phyloP scores from a whole-genome alignment of 2,329 filamentous ascomycete species.

The Ophiostoma sp. region DNA sequence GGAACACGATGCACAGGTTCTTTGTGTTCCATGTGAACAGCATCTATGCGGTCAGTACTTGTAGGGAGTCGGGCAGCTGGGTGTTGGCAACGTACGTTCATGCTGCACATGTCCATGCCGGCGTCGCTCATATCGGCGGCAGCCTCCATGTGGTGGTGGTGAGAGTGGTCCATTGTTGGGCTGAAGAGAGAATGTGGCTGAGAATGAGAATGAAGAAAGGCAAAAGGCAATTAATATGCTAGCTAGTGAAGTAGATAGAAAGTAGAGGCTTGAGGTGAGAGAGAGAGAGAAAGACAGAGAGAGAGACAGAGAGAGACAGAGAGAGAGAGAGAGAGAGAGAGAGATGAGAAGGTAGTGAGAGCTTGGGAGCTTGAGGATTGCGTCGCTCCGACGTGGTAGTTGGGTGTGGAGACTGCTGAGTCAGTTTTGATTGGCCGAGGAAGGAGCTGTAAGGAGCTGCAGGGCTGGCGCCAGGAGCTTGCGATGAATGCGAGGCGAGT shows the following conservation, averaged over 20 bases:
- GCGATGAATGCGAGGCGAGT: no score
- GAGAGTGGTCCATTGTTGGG: slow-evolving; percentile 40
- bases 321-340: neutral
- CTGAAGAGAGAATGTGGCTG: neutral
- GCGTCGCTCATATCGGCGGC: slow-evolving; percentile 53
- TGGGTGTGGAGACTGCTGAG: slow-evolving; percentile 18
- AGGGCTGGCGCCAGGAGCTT: no score
- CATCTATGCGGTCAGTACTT: slow-evolving; percentile 56
- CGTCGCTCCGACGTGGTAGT: neutral
- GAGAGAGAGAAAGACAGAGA: neutral
- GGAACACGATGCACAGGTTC: slow-evolving; percentile 95
- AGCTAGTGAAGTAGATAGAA: neutral
- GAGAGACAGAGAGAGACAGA: neutral
- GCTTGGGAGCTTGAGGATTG: neutral
- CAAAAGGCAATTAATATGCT: neutral
- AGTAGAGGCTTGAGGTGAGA: neutral
- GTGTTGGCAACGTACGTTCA: slow-evolving; percentile 64
- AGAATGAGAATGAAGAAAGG: no score
- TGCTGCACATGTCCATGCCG: slow-evolving; percentile 68
- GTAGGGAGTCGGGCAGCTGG: neutral
- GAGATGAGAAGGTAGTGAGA: neutral
- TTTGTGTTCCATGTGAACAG: slow-evolving; percentile 93
- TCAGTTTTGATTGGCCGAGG: slow-evolving; percentile 25
- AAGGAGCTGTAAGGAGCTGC: neutral
- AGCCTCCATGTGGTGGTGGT: slow-evolving; percentile 33